Conservation (phyloP, 768 basidiomycete genomes). For the Rhodotorula kratochvilovae region DNA sequence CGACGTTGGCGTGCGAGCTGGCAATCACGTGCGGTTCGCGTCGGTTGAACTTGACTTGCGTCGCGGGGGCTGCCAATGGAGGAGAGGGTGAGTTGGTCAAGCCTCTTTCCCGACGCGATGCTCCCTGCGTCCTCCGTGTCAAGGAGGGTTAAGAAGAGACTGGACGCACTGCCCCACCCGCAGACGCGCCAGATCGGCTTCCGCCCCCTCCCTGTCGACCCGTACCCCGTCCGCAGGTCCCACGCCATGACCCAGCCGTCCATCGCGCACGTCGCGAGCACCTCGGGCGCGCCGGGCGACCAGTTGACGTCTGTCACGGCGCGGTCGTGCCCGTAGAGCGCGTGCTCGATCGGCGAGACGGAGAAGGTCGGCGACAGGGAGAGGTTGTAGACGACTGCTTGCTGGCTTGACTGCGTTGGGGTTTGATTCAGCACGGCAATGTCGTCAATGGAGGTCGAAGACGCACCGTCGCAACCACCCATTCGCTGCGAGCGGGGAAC, state of each 20-base stretch:
- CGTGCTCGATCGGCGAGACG: constrained; percentile 73
- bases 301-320: constrained; percentile 98
- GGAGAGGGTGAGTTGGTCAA: background rate
- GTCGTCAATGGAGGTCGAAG: too few species aligned
- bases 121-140: background rate
- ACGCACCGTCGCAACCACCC: constrained; percentile 67
- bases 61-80: constrained; percentile 62
- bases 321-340: constrained; percentile 82
- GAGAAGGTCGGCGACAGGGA: constrained; percentile 49
- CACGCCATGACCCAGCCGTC: constrained; percentile 94
- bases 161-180: constrained; percentile 40
- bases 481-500: constrained; percentile 66
- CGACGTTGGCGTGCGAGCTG: constrained; percentile 78
- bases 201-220: constrained; percentile 63
- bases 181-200: constrained; percentile 46
- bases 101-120: background rate
- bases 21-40: constrained; percentile 80
- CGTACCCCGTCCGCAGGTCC: constrained; percentile 66
- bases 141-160: too few species aligned
- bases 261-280: constrained; percentile 79
- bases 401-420: constrained; percentile 66
- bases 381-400: constrained; percentile 94
- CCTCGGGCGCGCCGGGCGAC: constrained; percentile 78
- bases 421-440: too few species aligned
- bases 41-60: constrained; percentile 96